These are phyloP conservation scores for Tephrocybe sp. DNA, from an alignment of 768 basidiomycete species.

Conservation along the genomic window DNA sequence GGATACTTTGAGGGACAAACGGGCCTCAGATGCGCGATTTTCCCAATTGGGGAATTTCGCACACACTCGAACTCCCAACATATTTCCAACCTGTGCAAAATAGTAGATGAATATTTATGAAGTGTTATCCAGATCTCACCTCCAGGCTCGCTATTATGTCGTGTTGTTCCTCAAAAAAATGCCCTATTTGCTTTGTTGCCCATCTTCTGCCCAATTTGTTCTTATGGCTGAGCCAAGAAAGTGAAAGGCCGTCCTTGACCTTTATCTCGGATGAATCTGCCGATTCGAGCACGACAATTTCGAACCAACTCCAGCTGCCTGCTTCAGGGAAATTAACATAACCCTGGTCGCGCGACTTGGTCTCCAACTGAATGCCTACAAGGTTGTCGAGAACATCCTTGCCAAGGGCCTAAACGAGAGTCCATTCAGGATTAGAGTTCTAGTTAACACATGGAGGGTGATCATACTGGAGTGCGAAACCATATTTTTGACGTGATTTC, in stretches of 20 bases:
- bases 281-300: constrained; percentile 25
- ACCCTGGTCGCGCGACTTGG: constrained; percentile 21
- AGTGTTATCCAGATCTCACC: not conserved
- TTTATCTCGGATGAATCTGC: constrained; percentile 19
- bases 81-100: constrained; percentile 24
- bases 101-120: not conserved
- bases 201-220: constrained; percentile 13
- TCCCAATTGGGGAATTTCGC: constrained; percentile 29
- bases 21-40: constrained; percentile 23
- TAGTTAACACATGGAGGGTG: not conserved
- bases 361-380: constrained; percentile 24
- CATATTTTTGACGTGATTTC: constrained; percentile 16
- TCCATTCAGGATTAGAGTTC: not conserved
- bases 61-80: constrained; percentile 28
- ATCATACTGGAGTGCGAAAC: constrained; percentile 22
- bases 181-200: constrained; percentile 16
- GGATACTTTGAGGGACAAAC: constrained; percentile 24
- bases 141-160: constrained; percentile 11
- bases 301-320: constrained; percentile 30
- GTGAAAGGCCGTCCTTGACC: constrained; percentile 21
- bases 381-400: constrained; percentile 18
- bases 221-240: constrained; percentile 28
- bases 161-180: constrained; percentile 2
- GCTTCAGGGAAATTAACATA: constrained; percentile 11
- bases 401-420: constrained; percentile 18